These are phyloP conservation scores for Citrus cavaleriei DNA, from an alignment of 345 rosid genomes.

Conservation along the genomic window DNA sequence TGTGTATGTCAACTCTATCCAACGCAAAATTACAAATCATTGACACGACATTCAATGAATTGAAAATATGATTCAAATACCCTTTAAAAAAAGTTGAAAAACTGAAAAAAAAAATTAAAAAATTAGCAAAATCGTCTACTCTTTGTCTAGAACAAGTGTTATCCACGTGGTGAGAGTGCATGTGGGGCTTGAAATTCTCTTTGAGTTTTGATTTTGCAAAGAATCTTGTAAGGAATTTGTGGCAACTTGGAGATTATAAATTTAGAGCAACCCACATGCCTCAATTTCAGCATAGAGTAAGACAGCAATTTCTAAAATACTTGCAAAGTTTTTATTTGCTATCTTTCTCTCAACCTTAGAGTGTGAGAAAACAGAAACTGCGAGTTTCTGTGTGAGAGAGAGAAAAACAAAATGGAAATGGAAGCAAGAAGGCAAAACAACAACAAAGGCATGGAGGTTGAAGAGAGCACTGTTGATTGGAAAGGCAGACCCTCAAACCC, in stretches of 20 bases:
- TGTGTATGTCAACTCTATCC: slow-evolving; percentile 21
- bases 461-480: slow-evolving; percentile 71
- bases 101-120: not conserved
- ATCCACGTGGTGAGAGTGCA: slow-evolving; percentile 46
- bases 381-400: not conserved
- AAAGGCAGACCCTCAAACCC: slow-evolving; percentile 81
- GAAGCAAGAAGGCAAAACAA: slow-evolving; percentile 24
- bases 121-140: not conserved
- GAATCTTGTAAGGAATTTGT: slow-evolving; percentile 15
- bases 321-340: slow-evolving; percentile 4
- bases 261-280: slow-evolving; percentile 30
- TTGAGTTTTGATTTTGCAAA: slow-evolving; percentile 23
- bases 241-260: slow-evolving; percentile 31
- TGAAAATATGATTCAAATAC: not conserved
- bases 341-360: not conserved
- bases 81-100: not conserved
- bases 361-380: not conserved
- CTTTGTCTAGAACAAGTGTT: slow-evolving; percentile 24
- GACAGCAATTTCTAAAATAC: slow-evolving; percentile 16
- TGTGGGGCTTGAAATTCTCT: slow-evolving; percentile 36
- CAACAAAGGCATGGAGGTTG: slow-evolving; percentile 26
- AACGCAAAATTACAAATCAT: not conserved
- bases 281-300: slow-evolving; percentile 26
- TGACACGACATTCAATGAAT: slow-evolving; percentile 14
- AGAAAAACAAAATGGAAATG: slow-evolving; percentile 27